Conservation (phyloP, 2,329 filamentous ascomycete species). For the Clonostachys rosea region DNA sequence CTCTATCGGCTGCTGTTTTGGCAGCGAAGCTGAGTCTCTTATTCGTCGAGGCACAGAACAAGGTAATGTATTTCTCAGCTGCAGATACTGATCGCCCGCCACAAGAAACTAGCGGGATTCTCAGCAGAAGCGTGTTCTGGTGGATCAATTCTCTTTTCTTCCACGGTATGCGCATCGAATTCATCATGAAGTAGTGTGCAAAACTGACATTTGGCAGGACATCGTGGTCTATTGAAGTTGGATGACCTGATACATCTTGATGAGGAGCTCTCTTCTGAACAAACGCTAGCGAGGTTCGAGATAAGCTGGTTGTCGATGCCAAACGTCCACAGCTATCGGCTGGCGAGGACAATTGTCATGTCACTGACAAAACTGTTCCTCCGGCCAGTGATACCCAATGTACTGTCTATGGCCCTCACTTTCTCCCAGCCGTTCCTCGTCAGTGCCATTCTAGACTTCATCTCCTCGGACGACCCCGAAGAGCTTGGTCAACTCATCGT, state of each 20-base stretch:
- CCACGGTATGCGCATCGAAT: constrained; percentile 11
- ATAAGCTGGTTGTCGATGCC: constrained; percentile 9
- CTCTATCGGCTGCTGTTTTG: too few relatives aligned
- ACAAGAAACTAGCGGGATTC: neutral
- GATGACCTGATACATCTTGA: constrained; percentile 17
- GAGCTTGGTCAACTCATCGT: constrained; percentile 32
- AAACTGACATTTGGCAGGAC: too few relatives aligned
- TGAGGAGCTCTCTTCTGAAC: constrained; percentile 15
- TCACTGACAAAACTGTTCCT: constrained; percentile 23
- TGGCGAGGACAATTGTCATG: too few relatives aligned
- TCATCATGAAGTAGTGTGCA: constrained; percentile 3
- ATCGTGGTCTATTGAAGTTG: neutral
- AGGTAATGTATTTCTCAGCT: too few relatives aligned
- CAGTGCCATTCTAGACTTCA: constrained; percentile 20
- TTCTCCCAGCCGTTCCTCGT: constrained; percentile 39
- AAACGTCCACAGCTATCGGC: too few relatives aligned
- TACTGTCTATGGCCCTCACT: constrained; percentile 30
- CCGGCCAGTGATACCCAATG: constrained; percentile 25
- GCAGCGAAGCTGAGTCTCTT: too few relatives aligned
- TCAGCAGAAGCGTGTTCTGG: neutral
- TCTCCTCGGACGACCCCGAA: neutral
- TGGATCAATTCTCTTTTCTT: neutral
- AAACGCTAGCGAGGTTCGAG: constrained; percentile 10
- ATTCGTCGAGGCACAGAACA: too few relatives aligned
- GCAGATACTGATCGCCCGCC: too few relatives aligned